A percentile compares a stretch with the other conserved stretches of the same genome.
phyloP scores from a whole-genome alignment of 164 flowering plant genomes.

The Amborella trichopoda region DNA sequence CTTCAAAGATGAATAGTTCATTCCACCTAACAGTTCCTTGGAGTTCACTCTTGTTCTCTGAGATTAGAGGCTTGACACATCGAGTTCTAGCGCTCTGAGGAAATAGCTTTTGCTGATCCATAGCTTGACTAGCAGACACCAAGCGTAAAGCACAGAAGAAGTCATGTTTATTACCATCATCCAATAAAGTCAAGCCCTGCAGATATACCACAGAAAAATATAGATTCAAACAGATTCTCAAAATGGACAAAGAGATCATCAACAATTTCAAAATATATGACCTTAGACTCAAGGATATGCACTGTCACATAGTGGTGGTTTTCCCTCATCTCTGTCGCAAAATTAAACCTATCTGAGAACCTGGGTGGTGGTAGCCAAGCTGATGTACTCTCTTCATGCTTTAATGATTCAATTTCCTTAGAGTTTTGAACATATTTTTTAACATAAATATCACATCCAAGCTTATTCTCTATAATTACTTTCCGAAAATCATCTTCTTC shows the following conservation, averaged over 20 bases:
- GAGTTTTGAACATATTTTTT: slow-evolving; percentile 49
- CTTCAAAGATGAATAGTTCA: slow-evolving; percentile 93
- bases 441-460: slow-evolving; percentile 81
- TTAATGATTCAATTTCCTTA: slow-evolving; percentile 44
- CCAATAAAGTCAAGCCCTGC: slow-evolving; percentile 69
- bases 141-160: slow-evolving; percentile 94
- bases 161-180: slow-evolving; percentile 87
- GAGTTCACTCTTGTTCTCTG: slow-evolving; percentile 15
- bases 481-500: slow-evolving; percentile 90
- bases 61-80: slow-evolving; percentile 59
- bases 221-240: too few species aligned
- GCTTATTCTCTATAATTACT: slow-evolving; percentile 71
- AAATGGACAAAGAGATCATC: too few species aligned
- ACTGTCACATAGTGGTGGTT: slow-evolving; percentile 65
- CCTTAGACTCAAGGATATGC: slow-evolving; percentile 80
- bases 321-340: slow-evolving; percentile 52
- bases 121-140: slow-evolving; percentile 58
- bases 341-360: slow-evolving; percentile 70
- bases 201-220: too few species aligned
- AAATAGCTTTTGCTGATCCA: slow-evolving; percentile 83
- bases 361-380: slow-evolving; percentile 89
- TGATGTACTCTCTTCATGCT: slow-evolving; percentile 32
- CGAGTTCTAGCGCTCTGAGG: slow-evolving; percentile 98
- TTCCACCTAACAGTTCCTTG: slow-evolving; percentile 76
- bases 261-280: slow-evolving; percentile 18